Evolutionary conservation across 75 land plant species (phyloP).

Genomic region (Selaginella tamariscina): DNA sequence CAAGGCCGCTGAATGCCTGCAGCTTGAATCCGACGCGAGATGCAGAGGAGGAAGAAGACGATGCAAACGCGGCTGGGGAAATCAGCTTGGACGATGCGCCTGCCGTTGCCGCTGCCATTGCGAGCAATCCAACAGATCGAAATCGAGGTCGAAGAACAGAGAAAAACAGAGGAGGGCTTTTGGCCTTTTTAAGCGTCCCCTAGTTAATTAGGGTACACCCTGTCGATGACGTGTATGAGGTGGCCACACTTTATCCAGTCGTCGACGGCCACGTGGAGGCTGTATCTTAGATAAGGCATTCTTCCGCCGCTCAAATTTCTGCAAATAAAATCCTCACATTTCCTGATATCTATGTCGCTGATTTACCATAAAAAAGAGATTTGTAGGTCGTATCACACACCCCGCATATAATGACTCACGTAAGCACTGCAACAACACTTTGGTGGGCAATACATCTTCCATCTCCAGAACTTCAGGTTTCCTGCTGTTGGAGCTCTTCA

Average conservation of each 20-base stretch:
- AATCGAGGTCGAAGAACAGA: background rate
- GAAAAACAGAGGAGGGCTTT: background rate
- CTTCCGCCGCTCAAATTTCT: background rate
- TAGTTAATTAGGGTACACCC: background rate
- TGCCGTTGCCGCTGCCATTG: slow-evolving; percentile 6
- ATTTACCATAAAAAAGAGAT: background rate
- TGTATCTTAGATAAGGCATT: background rate
- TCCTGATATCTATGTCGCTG: background rate
- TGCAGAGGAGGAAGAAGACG: background rate
- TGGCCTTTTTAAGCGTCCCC: background rate
- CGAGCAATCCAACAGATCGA: background rate
- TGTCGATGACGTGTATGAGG: background rate
- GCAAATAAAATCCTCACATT: background rate
- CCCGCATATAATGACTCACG: no score
- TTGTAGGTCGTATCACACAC: background rate
- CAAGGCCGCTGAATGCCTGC: slow-evolving; percentile 16
- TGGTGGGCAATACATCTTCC: background rate
- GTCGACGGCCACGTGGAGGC: background rate
- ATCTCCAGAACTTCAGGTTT: no score
- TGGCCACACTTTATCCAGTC: background rate
- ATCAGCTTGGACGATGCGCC: slow-evolving; percentile 5
- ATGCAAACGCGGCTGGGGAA: background rate
- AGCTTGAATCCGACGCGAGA: background rate
- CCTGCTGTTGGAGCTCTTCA: no score
- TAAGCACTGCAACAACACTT: background rate